A percentile compares a stretch with the other conserved stretches of the same genome.
These are phyloP conservation scores for Trifolium dubium DNA, from an alignment of 306 rosid species.

Conservation along the genomic window DNA sequence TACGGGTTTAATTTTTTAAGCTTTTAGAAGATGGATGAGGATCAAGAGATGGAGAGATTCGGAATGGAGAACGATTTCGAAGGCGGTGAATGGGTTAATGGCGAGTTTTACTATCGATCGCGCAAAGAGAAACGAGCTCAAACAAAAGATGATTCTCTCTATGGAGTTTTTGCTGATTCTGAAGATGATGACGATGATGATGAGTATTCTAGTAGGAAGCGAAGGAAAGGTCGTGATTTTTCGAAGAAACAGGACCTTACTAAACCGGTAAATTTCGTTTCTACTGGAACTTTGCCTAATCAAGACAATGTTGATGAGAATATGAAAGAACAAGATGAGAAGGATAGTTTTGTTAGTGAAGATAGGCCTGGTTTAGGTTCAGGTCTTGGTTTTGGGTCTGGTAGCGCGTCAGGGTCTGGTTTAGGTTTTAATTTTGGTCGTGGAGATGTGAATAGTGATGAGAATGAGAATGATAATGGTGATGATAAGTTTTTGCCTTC, in stretches of 20 bases:
- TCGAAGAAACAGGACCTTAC: slow-evolving; percentile 59
- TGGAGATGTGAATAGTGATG: slow-evolving; percentile 42
- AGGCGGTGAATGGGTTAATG: slow-evolving; percentile 70
- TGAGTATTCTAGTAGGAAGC: slow-evolving; percentile 58
- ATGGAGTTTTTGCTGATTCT: slow-evolving; percentile 68
- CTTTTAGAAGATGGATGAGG: slow-evolving; percentile 63
- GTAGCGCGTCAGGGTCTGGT: slow-evolving; percentile 56
- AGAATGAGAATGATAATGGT: slow-evolving; percentile 42
- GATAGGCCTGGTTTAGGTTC: slow-evolving; percentile 49
- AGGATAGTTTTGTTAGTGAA: slow-evolving; percentile 32
- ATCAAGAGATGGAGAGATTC: slow-evolving; percentile 85
- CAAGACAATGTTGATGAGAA: slow-evolving; percentile 59
- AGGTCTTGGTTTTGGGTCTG: slow-evolving; percentile 65
- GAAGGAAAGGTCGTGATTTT: slow-evolving; percentile 56
- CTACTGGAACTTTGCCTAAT: slow-evolving; percentile 78
- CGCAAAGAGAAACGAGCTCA: slow-evolving; percentile 77
- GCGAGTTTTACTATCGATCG: slow-evolving; percentile 65
- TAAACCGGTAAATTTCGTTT: slow-evolving; percentile 82
- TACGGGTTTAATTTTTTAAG: not conserved
- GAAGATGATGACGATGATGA: slow-evolving; percentile 58
- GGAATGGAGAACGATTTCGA: slow-evolving; percentile 88
- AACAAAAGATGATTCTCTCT: slow-evolving; percentile 76
- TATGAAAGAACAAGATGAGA: slow-evolving; percentile 49
- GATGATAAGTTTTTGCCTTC: slow-evolving; percentile 64
- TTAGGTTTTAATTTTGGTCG: slow-evolving; percentile 49